Evolutionary conservation across 2,329 filamentous ascomycete species (phyloP).

Genomic region (Paraconiothyrium sp.): DNA sequence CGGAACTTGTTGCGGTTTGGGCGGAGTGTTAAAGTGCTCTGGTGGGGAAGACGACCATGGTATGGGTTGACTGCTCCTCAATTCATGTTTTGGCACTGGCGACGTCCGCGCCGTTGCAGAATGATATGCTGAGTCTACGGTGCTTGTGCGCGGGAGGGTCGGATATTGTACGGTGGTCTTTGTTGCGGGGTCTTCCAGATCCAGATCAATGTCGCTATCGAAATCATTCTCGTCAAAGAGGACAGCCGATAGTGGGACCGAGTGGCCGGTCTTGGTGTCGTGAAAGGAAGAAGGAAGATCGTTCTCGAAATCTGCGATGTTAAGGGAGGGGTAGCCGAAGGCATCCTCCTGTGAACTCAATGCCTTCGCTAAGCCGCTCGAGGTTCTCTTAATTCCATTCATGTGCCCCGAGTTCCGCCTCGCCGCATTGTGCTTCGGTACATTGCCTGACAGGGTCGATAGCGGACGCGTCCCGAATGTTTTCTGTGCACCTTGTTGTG

Average conservation of each 20-base stretch:
- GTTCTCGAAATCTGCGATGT: slow-evolving; percentile 36
- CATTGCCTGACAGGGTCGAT: slow-evolving; percentile 42
- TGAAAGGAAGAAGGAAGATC: slow-evolving; percentile 31
- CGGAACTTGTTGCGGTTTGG: slow-evolving; percentile 42
- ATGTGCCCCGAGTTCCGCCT: slow-evolving; percentile 24
- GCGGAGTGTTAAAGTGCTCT: slow-evolving; percentile 52
- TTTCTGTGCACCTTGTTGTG: slow-evolving; percentile 43
- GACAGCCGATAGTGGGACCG: slow-evolving; percentile 34
- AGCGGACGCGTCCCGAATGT: slow-evolving; percentile 44
- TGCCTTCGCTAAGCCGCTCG: slow-evolving; percentile 58
- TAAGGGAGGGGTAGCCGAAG: slow-evolving; percentile 42
- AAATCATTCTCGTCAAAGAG: slow-evolving; percentile 82
- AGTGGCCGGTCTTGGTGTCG: slow-evolving; percentile 26
- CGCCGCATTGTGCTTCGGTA: slow-evolving; percentile 38
- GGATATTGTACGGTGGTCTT: slow-evolving; percentile 56
- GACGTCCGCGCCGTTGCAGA: slow-evolving; percentile 34
- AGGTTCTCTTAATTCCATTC: slow-evolving; percentile 56
- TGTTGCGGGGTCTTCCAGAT: slow-evolving; percentile 69
- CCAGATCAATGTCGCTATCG: slow-evolving; percentile 81
- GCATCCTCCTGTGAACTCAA: slow-evolving; percentile 47
- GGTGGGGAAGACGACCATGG: slow-evolving; percentile 78
- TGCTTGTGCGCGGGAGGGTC: slow-evolving; percentile 39
- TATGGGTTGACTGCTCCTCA: slow-evolving; percentile 64
- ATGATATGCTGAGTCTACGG: slow-evolving; percentile 35
- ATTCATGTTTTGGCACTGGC: slow-evolving; percentile 25